Conservation (phyloP, 352 stramenopile species). For the Pythium sp. region DNA sequence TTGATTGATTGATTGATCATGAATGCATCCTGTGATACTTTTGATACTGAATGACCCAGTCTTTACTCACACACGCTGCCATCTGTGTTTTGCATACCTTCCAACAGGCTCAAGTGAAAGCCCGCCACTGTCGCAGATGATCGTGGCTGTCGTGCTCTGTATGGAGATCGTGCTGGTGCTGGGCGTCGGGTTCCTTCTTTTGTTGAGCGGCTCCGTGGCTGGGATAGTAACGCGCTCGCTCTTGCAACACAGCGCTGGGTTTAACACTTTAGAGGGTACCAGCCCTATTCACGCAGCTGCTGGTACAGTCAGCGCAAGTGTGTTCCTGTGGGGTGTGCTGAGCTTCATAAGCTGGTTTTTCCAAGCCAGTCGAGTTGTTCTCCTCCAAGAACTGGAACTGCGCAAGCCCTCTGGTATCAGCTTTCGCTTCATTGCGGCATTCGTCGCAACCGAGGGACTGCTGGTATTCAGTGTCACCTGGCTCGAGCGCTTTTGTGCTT, state of each 20-base stretch:
- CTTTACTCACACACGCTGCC: background rate
- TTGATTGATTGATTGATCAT: background rate
- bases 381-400: slow-evolving; percentile 1
- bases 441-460: background rate
- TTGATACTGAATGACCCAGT: background rate
- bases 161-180: slow-evolving; percentile 39
- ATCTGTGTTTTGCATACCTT: background rate
- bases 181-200: slow-evolving; percentile 32
- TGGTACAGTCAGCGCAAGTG: slow-evolving; percentile 14
- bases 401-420: background rate
- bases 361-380: background rate
- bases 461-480: background rate
- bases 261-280: too few species aligned
- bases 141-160: slow-evolving; percentile 32
- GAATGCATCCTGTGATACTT: background rate
- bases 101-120: background rate
- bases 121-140: slow-evolving; percentile 10
- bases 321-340: slow-evolving; percentile 31
- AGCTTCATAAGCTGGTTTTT: slow-evolving; percentile 38
- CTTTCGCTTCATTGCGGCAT: background rate
- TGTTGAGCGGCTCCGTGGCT: slow-evolving; percentile 23
- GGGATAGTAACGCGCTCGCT: slow-evolving; percentile 17
- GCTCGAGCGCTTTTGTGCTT: background rate
- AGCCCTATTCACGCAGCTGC: background rate
- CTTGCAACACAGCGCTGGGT: slow-evolving; percentile 14